phyloP scores from a whole-genome alignment of 2,329 filamentous ascomycete genomes.

The Endoconidiophora laricicola region DNA sequence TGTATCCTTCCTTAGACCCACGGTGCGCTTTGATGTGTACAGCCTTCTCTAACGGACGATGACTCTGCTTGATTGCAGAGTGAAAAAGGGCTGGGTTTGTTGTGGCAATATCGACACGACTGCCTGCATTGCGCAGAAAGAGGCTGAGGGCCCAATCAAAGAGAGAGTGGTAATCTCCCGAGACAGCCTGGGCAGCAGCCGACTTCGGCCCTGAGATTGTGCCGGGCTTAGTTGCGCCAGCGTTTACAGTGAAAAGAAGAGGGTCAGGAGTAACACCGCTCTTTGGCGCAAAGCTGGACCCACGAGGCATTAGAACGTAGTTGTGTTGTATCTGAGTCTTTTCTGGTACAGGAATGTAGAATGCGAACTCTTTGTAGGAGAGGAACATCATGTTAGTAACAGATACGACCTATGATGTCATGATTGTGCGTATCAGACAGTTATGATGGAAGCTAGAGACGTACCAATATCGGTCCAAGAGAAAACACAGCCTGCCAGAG shows the following conservation, averaged over 20 bases:
- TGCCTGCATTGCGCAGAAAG: conserved; percentile 33
- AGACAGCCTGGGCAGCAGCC: conserved; percentile 32
- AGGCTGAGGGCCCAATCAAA: conserved; percentile 44
- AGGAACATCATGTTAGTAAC: conserved; percentile 5
- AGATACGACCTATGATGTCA: not conserved
- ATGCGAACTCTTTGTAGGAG: conserved; percentile 35
- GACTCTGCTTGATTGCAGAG: conserved; percentile 37
- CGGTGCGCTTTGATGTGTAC: conserved; percentile 51
- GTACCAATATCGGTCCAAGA: conserved; percentile 46
- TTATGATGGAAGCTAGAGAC: conserved; percentile 13
- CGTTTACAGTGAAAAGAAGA: conserved; percentile 46
- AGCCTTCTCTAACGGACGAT: conserved; percentile 43
- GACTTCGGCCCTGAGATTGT: conserved; percentile 35
- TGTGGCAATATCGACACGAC: conserved; percentile 30
- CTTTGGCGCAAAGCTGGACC: conserved; percentile 35
- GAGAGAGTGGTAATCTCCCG: conserved; percentile 40
- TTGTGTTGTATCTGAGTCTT: conserved; percentile 50
- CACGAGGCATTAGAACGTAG: conserved; percentile 44
- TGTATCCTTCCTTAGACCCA: conserved; percentile 50
- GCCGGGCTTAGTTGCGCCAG: conserved; percentile 42
- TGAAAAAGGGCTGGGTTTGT: conserved; percentile 41
- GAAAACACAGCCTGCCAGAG: conserved; percentile 37
- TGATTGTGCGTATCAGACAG: not conserved
- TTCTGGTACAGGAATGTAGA: conserved; percentile 48
- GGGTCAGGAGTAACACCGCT: conserved; percentile 34